Percentiles rank a stretch among this genome's conserved stretches.
phyloP scores from a whole-genome alignment of 2,329 filamentous ascomycete genomes.

The Penicillium sp. region DNA sequence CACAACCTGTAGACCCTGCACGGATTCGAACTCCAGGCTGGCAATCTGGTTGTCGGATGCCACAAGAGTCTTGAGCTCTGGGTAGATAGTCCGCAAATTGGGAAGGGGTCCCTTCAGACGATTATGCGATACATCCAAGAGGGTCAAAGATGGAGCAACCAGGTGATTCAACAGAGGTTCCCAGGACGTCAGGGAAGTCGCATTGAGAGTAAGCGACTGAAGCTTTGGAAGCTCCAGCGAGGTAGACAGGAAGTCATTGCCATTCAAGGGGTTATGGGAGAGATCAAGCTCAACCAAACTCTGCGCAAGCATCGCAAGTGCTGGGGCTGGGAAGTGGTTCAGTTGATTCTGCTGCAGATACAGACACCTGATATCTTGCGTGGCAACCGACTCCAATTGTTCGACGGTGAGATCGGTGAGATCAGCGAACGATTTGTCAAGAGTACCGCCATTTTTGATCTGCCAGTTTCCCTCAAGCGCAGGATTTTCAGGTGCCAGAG shows the following conservation, averaged over 20 bases:
- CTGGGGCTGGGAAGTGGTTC: slow-evolving; percentile 64
- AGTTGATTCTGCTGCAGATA: slow-evolving; percentile 79
- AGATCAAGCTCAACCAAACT: slow-evolving; percentile 73
- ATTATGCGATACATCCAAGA: slow-evolving; percentile 81
- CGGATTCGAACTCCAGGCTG: slow-evolving; percentile 70
- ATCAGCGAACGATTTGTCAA: slow-evolving; percentile 71
- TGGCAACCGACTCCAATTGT: slow-evolving; percentile 48
- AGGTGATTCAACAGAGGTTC: slow-evolving; percentile 67
- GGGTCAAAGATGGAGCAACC: slow-evolving; percentile 72
- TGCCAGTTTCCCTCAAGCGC: slow-evolving; percentile 36
- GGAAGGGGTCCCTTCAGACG: slow-evolving; percentile 71
- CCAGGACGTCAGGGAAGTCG: slow-evolving; percentile 73
- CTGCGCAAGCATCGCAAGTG: slow-evolving; percentile 70
- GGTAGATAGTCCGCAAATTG: slow-evolving; percentile 66
- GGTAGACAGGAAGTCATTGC: slow-evolving; percentile 66
- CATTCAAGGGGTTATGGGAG: slow-evolving; percentile 71
- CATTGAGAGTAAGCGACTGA: slow-evolving; percentile 73
- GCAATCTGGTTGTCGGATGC: slow-evolving; percentile 78
- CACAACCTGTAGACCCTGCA: slow-evolving; percentile 73
- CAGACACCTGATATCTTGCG: slow-evolving; percentile 56
- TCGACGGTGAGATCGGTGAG: slow-evolving; percentile 57
- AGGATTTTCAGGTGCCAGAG: slow-evolving; percentile 48
- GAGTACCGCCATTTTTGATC: slow-evolving; percentile 48
- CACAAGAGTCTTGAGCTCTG: slow-evolving; percentile 69
- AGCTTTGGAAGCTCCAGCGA: slow-evolving; percentile 71